A percentile compares a stretch with the other conserved stretches of the same genome.
Evolutionary conservation across 2,329 filamentous ascomycete genomes (phyloP).

Genomic region (Fusarium camptoceras): DNA sequence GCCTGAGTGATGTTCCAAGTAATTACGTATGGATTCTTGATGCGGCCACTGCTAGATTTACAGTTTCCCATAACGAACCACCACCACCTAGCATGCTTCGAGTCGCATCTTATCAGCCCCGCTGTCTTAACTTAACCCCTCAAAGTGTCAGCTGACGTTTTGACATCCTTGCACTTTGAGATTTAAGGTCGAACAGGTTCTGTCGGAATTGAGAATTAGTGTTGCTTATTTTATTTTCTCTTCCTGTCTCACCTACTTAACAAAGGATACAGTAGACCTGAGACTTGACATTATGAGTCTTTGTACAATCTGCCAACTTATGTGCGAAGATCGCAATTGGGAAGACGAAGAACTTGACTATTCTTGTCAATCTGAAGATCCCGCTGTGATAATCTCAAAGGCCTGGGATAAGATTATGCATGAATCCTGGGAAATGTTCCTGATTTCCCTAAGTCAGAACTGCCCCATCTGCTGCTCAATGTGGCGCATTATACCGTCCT

Average conservation of each 20-base stretch:
- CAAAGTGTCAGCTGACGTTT: background rate
- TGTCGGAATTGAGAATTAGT: background rate
- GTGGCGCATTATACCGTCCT: background rate
- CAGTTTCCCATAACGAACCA: too few species aligned
- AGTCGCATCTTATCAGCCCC: background rate
- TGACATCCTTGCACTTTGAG: background rate
- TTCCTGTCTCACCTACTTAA: background rate
- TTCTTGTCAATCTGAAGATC: too few species aligned
- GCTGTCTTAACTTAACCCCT: background rate
- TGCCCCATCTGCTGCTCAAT: background rate
- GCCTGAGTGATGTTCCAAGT: too few species aligned
- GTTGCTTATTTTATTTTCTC: too few species aligned
- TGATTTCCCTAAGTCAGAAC: fast-evolving
- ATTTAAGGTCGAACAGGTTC: background rate
- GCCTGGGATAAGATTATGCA: background rate
- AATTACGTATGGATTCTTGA: too few species aligned
- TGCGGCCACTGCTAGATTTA: too few species aligned
- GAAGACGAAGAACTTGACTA: background rate
- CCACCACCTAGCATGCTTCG: too few species aligned
- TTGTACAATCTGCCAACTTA: background rate
- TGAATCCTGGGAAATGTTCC: background rate
- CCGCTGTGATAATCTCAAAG: too few species aligned
- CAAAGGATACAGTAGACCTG: too few species aligned
- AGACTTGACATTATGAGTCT: background rate
- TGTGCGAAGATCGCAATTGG: background rate